Evolutionary conservation across 495 filamentous ascomycete genomes (phyloP), one percentile per base, ranked within the genome.

Genomic region (Sordaria brevicollis): DNA sequence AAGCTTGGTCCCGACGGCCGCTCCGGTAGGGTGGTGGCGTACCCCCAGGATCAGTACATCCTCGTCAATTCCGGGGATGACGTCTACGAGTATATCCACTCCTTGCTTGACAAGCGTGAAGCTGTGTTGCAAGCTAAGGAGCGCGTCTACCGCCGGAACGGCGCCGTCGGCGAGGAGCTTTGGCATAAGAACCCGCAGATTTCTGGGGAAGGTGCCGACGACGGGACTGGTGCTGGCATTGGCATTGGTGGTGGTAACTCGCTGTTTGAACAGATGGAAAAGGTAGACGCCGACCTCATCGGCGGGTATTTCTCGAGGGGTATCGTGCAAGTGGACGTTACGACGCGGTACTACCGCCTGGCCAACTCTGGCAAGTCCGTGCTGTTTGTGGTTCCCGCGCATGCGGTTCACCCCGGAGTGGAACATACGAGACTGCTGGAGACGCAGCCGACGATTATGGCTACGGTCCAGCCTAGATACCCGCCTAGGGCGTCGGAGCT

Each of bases 11-110:
- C 82, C 0, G 79, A 82, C 21, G 81, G 73, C 11, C 77, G 79
- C 5, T 70, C 72, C 3, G 83, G 81, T 0, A 74, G 81, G 67
- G 77, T 79, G 49, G 71, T 84, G 34, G 79, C 80, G 7, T 83
- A 79, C 68, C 83, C 83, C 4, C 85, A 87, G 75, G 84, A 86
- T 72, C 76, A 80, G 33, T 87, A 79, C 74, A 75, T 87, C n/a
- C 75, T 87, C 5, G 83, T 77, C 38, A 86, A 86, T 70, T 76
- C 81, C 0, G 84, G 84, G 9, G 82, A 83, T 41, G 84, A 85
- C 69, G 75, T 86, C 2, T 83, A 80, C 37, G 68, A 67, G 11
- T 77, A 77, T 49, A 70, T 87, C 39, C 81, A 84, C 70, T 65
- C 65, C 33, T 67, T 83, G 69, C 79, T 87, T n/a, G 81, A 83